Percentiles rank a stretch among this genome's conserved stretches.
Conservation (phyloP, 495 filamentous ascomycete genomes). For the Xylaria cubensis region DNA sequence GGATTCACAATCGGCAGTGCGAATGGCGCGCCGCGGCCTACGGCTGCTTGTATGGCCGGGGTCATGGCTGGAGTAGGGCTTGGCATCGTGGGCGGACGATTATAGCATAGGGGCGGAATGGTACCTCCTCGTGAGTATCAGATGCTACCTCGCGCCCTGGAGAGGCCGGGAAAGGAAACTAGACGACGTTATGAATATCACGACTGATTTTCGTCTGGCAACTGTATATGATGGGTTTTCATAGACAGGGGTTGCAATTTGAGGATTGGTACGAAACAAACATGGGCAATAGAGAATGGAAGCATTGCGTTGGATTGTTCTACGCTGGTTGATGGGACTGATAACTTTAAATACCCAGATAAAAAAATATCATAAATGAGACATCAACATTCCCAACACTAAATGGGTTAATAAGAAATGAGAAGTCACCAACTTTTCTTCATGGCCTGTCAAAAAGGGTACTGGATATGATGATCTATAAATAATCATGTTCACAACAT, state of each 20-base stretch:
- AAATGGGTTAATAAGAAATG: not conserved
- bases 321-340: not conserved
- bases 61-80: slow-evolving; percentile 38
- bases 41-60: slow-evolving; percentile 36
- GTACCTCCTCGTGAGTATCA: not conserved
- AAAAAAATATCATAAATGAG: not conserved
- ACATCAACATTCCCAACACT: not conserved
- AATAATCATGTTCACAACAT: not conserved
- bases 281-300: slow-evolving; percentile 1
- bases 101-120: slow-evolving; percentile 25
- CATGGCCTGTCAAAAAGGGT: not conserved
- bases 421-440: not conserved
- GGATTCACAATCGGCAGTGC: slow-evolving; percentile 36
- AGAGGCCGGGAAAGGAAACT: slow-evolving; percentile 7
- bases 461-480: not conserved
- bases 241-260: not conserved
- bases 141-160: slow-evolving; percentile 2
- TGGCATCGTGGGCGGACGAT: slow-evolving; percentile 33
- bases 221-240: slow-evolving; percentile 6
- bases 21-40: slow-evolving; percentile 35
- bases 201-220: slow-evolving; percentile 11
- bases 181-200: slow-evolving; percentile 37
- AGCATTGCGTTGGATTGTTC: slow-evolving; percentile 9
- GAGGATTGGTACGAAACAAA: not conserved
- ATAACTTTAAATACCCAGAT: not conserved